A percentile compares a stretch with the other conserved stretches of the same genome.
phyloP scores from a whole-genome alignment of 2,329 filamentous ascomycete species.

The Aspergillus pseudotamarii region DNA sequence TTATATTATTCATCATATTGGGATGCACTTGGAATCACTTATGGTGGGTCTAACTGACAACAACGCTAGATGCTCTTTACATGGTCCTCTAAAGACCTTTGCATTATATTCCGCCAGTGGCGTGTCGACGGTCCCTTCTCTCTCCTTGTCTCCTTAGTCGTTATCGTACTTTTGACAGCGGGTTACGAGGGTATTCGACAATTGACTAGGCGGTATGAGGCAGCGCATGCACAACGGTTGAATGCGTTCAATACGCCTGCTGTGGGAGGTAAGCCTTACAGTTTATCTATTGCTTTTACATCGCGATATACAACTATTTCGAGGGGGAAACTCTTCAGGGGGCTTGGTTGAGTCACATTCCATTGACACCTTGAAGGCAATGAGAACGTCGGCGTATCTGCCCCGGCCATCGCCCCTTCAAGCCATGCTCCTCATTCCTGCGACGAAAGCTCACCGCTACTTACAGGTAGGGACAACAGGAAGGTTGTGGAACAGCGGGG shows the following conservation, averaged over 20 bases:
- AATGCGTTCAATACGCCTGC: constrained; percentile 46
- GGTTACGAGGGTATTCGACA: constrained; percentile 90
- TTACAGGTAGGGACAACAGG: constrained; percentile 71
- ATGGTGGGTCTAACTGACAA: constrained; percentile 13
- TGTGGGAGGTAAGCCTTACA: constrained; percentile 33
- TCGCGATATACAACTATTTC: constrained; percentile 15
- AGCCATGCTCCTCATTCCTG: constrained; percentile 23
- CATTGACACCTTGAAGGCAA: constrained; percentile 35
- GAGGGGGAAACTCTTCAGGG: not conserved
- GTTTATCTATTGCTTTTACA: constrained; percentile 14
- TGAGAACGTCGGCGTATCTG: constrained; percentile 36
- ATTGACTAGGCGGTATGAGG: constrained; percentile 75
- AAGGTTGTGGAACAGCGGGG: constrained; percentile 65
- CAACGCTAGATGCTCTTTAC: constrained; percentile 87
- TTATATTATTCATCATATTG: not conserved
- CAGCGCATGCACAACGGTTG: constrained; percentile 51
- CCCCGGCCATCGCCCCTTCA: constrained; percentile 27
- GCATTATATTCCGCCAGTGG: constrained; percentile 94
- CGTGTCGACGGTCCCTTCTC: constrained; percentile 74
- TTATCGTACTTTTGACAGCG: constrained; percentile 80
- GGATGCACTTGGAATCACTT: not conserved
- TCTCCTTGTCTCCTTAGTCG: constrained; percentile 79
- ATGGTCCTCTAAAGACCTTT: constrained; percentile 90
- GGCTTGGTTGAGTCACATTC: constrained; percentile 14
- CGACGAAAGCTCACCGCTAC: constrained; percentile 69